Evolutionary conservation across 1,284 basidiomycete species (phyloP).

Genomic region (Meira nashicola): DNA sequence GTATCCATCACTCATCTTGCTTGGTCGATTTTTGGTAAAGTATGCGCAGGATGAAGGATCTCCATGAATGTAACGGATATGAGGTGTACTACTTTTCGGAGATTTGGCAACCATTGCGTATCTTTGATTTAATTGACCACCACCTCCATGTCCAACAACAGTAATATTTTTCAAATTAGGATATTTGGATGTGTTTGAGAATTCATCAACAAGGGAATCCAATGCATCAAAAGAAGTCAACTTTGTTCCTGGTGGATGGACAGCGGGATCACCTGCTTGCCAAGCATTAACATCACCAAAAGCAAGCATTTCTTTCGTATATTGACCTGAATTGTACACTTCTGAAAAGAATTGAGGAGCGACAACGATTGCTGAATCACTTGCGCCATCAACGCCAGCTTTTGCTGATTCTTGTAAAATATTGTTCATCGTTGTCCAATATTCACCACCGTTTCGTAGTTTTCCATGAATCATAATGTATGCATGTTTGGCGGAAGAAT

Average conservation of each 20-base stretch:
- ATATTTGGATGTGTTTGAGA: constrained; percentile 29
- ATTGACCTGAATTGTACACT: constrained; percentile 36
- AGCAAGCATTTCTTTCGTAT: constrained; percentile 31
- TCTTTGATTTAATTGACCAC: constrained; percentile 45
- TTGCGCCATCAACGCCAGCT: constrained; percentile 19
- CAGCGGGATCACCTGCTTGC: constrained; percentile 43
- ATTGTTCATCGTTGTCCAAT: constrained; percentile 33
- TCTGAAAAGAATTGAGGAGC: constrained; percentile 45
- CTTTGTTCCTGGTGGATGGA: constrained; percentile 30
- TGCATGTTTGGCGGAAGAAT: constrained; percentile 30
- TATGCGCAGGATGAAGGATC: constrained; percentile 42
- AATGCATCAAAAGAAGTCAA: constrained; percentile 44
- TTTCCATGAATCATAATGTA: constrained; percentile 50
- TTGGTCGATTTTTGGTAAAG: constrained; percentile 42
- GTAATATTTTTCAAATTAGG: constrained; percentile 41
- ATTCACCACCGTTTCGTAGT: constrained; percentile 31
- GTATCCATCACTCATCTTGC: not conserved
- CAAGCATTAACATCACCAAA: constrained; percentile 47
- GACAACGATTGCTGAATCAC: constrained; percentile 32
- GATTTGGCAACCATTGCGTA: constrained; percentile 40
- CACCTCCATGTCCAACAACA: constrained; percentile 50
- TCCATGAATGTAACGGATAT: constrained; percentile 42
- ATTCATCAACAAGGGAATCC: constrained; percentile 38
- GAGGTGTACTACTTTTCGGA: constrained; percentile 19
- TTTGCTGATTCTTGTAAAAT: constrained; percentile 27